phyloP scores from a whole-genome alignment of 2,329 filamentous ascomycete genomes.

The Anisogramma anomala region DNA sequence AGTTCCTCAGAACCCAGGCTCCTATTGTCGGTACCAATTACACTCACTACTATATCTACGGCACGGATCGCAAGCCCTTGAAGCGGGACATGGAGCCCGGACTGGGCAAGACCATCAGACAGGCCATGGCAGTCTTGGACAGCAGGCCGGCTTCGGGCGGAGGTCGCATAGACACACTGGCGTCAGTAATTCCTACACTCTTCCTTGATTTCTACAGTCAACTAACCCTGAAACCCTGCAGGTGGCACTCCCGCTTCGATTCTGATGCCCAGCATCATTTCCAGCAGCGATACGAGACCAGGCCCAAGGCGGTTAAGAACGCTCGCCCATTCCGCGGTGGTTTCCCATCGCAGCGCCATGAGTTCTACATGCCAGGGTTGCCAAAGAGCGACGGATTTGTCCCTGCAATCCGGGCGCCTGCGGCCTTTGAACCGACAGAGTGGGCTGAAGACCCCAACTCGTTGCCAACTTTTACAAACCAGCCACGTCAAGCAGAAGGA shows the following conservation, averaged over 20 bases:
- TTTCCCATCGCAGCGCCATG: no score
- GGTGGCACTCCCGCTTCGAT: background rate
- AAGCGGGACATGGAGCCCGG: background rate
- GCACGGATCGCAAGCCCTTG: background rate
- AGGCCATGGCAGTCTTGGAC: background rate
- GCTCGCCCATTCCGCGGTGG: no score
- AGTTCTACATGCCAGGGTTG: no score
- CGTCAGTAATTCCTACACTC: background rate
- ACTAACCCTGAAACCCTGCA: background rate
- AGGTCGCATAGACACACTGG: slow-evolving; percentile 1
- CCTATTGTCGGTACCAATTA: slow-evolving; percentile 5
- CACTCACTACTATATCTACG: slow-evolving; percentile 3
- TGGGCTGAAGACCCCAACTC: background rate
- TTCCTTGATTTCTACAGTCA: background rate
- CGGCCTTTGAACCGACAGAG: no score
- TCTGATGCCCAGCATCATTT: no score
- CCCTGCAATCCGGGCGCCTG: no score
- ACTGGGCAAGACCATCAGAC: background rate
- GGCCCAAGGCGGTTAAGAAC: no score
- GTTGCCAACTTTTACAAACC: background rate
- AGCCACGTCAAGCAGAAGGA: background rate
- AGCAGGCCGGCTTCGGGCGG: background rate
- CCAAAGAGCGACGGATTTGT: no score
- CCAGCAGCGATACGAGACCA: no score
- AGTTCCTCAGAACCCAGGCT: background rate